Base-by-base conservation (phyloP, 176 grass and related monocot genomes). In the Ensete ventricosum region DNA sequence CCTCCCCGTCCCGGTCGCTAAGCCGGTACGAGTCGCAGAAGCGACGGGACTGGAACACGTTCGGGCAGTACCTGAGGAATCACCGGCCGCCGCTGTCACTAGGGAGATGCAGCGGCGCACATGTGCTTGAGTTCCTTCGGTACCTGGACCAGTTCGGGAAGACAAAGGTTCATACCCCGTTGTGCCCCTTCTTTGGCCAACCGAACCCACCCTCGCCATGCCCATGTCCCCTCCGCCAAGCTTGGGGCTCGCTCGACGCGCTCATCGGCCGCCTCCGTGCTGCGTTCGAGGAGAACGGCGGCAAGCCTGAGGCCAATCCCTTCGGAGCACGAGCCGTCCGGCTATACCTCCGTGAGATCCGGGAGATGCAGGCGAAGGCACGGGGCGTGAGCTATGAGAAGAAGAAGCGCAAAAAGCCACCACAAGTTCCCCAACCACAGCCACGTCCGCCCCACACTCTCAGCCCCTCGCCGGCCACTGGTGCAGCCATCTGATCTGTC, bases 1-100 rank as follows among this genome's bases (percentile, higher is more conserved):
- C 54, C 14, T 55, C 57, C 19, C n/a, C 57, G 14, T 17, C 57
- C 7, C 57, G 17, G 16, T 60, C 57, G 8, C 57, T 60, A 19
- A 68, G 65, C 27, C 65, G 65, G 34, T 68, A 68, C 29, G 65
- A 68, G 26, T 68, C 65, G 65, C 65, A 68, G 65, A 68, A 68
- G 65, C 65, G 65, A 25, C 65, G 65, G 2, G 65, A 68, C 65
- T 68, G 65, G 65, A 68, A 68, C 65, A 68, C 65, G 2, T 68
- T 68, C 65, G 57, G 57, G 17, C 57, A 60, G 57, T 60, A 60
- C 57, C 57, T 60, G 57, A 14, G 57, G 57, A 60, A 60, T 19
- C 57, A 60, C 57, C 57, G 57, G 57, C 57, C 57, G 57, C 57
- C 57, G 19, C 7, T 60, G 57, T 60, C 57, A 5, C 19, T 60